phyloP scores from a whole-genome alignment of 805 yeast species.

The Ogataea glucozyma region DNA sequence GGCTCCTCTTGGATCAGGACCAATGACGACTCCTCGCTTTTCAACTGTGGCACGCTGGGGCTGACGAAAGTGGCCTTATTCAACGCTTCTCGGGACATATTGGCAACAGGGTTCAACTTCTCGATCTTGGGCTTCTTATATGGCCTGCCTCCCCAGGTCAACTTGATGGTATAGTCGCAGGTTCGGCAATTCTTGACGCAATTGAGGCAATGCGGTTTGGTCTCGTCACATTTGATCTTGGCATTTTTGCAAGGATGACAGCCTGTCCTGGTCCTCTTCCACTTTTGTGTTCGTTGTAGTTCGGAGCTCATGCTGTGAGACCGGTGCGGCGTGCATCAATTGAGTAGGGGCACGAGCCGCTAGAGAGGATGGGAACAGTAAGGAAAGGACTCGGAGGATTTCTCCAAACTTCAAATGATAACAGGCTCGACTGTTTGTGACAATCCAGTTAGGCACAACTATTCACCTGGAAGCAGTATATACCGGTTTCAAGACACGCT shows the following conservation, averaged over 20 bases:
- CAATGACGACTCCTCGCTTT: neutral
- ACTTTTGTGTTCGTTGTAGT: slow-evolving; percentile 16
- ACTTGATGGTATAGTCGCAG: slow-evolving; percentile 65
- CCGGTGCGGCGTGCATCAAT: neutral
- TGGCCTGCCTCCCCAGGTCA: slow-evolving; percentile 79
- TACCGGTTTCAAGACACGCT: too few relatives aligned
- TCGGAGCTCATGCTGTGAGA: slow-evolving; percentile 1
- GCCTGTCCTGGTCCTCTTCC: slow-evolving; percentile 54
- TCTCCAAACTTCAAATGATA: too few relatives aligned
- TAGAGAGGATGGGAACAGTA: neutral
- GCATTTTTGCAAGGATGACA: slow-evolving; percentile 62
- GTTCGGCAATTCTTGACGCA: slow-evolving; percentile 47
- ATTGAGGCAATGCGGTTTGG: slow-evolving; percentile 58
- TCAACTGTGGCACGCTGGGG: neutral
- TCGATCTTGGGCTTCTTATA: slow-evolving; percentile 45
- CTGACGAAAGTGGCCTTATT: neutral
- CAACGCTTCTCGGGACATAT: slow-evolving; percentile 17
- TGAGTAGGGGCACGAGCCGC: neutral
- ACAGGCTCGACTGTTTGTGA: too few relatives aligned
- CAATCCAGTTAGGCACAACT: too few relatives aligned
- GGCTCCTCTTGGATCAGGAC: slow-evolving; percentile 1
- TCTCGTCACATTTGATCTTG: slow-evolving; percentile 71
- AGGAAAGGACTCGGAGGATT: too few relatives aligned
- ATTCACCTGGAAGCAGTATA: too few relatives aligned
- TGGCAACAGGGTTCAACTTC: slow-evolving; percentile 32